Conservation (phyloP, 495 filamentous ascomycete species). For the Evernia prunastri region DNA sequence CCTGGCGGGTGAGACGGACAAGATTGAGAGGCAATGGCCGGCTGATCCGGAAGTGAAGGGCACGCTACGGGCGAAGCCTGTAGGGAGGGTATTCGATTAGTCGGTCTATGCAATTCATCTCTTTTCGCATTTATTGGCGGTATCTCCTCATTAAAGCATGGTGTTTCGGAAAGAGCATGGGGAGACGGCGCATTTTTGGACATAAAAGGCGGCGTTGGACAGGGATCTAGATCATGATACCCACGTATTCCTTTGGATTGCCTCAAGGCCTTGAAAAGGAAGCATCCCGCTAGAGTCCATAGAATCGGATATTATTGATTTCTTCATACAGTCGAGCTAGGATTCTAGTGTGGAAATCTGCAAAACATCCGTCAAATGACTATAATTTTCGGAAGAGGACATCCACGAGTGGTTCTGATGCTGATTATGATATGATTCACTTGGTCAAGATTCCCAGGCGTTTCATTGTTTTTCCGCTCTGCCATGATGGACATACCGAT, state of each 20-base stretch:
- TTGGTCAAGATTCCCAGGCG: not conserved
- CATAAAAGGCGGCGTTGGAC: not conserved
- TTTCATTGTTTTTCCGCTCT: too few relatives aligned
- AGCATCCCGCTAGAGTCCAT: not conserved
- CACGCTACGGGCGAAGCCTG: conserved; percentile 2
- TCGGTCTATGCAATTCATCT: not conserved
- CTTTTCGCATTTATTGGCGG: not conserved
- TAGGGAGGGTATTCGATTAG: conserved; percentile 1
- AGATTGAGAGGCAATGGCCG: conserved; percentile 20
- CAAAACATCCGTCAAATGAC: not conserved
- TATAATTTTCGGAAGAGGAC: not conserved
- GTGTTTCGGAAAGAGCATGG: not conserved
- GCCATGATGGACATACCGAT: not conserved
- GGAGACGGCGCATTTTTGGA: not conserved
- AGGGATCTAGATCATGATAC: not conserved
- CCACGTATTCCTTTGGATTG: not conserved
- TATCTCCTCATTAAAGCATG: not conserved
- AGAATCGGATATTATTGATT: not conserved
- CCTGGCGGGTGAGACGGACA: conserved; percentile 6
- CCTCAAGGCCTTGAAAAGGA: not conserved
- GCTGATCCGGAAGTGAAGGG: conserved; percentile 13
- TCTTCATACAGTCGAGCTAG: not conserved
- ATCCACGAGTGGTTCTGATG: not conserved
- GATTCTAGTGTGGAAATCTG: not conserved
- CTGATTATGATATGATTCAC: not conserved